Conservation (phyloP, 2,329 filamentous ascomycete genomes). For the Xylariaceae sp. region DNA sequence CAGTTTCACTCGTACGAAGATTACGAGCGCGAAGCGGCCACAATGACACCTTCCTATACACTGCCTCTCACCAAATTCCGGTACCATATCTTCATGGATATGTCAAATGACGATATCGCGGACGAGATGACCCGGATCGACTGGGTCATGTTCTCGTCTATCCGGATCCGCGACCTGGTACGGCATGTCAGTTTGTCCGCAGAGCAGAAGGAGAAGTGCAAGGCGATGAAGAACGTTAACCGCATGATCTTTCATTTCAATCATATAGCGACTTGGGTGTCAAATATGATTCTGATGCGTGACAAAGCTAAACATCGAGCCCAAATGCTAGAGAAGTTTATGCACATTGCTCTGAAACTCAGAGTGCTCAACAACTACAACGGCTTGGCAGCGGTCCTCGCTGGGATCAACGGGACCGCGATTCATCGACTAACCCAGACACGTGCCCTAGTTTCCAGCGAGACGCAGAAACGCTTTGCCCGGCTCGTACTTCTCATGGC, state of each 20-base stretch:
- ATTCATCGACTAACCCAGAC: slow-evolving; percentile 81
- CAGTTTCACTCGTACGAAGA: slow-evolving; percentile 66
- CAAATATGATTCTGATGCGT: slow-evolving; percentile 77
- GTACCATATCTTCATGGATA: slow-evolving; percentile 87
- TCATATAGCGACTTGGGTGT: slow-evolving; percentile 75
- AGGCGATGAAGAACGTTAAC: slow-evolving; percentile 78
- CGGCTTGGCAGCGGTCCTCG: slow-evolving; percentile 85
- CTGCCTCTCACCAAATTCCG: slow-evolving; percentile 74
- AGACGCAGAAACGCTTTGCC: slow-evolving; percentile 77
- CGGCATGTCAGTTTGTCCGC: slow-evolving; percentile 77
- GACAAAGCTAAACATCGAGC: slow-evolving; percentile 96
- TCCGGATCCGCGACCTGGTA: slow-evolving; percentile 86
- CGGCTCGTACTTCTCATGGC: slow-evolving; percentile 88
- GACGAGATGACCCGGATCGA: slow-evolving; percentile 92
- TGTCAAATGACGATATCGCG: slow-evolving; percentile 77
- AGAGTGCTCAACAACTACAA: slow-evolving; percentile 97
- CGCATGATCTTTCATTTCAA: slow-evolving; percentile 94
- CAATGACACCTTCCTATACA: slow-evolving; percentile 63
- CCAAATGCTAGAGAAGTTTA: slow-evolving; percentile 89
- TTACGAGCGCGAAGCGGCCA: slow-evolving; percentile 72
- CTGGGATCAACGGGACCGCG: slow-evolving; percentile 82
- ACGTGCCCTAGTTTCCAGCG: slow-evolving; percentile 63
- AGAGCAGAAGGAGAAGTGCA: slow-evolving; percentile 67
- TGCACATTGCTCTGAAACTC: slow-evolving; percentile 80
- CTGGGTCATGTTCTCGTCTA: slow-evolving; percentile 97